phyloP scores from a whole-genome alignment of 2,329 filamentous ascomycete species.

The Botrytis pseudocinerea region DNA sequence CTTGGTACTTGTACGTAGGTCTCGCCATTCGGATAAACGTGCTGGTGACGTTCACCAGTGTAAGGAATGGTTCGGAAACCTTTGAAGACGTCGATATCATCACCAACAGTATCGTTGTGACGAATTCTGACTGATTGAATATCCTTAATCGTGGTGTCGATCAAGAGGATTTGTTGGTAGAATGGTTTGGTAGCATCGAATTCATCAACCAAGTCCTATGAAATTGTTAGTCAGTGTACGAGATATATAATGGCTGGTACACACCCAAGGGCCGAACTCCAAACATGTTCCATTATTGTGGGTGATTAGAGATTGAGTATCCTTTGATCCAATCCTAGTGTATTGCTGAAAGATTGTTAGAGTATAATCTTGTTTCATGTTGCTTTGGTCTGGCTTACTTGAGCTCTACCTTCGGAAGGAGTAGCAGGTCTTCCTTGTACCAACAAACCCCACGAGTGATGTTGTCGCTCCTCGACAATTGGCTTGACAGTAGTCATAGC shows the following conservation, averaged over 20 bases:
- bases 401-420: conserved; percentile 35
- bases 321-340: conserved; percentile 9
- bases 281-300: conserved; percentile 23
- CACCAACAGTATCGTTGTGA: conserved; percentile 22
- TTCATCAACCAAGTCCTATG: conserved; percentile 33
- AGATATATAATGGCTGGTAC: not conserved
- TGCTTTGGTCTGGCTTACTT: conserved; percentile 27
- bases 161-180: conserved; percentile 27
- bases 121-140: conserved; percentile 26
- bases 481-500: conserved; percentile 22
- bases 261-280: conserved; percentile 27
- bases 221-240: conserved; percentile 16
- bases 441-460: conserved; percentile 32
- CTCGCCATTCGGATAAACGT: conserved; percentile 5
- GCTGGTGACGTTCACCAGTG: not conserved
- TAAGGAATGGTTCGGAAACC: conserved; percentile 20
- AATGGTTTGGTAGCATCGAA: conserved; percentile 28
- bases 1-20: conserved; percentile 8
- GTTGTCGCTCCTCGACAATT: not conserved
- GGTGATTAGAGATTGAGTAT: conserved; percentile 10
- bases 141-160: conserved; percentile 33
- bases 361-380: not conserved
- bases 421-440: conserved; percentile 35
- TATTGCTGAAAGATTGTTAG: conserved; percentile 18
- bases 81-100: conserved; percentile 2